A percentile compares a stretch with the other conserved stretches of the same genome.
Evolutionary conservation across 352 stramenopile genomes (phyloP).

Genomic region (Phytophthora capsici): DNA sequence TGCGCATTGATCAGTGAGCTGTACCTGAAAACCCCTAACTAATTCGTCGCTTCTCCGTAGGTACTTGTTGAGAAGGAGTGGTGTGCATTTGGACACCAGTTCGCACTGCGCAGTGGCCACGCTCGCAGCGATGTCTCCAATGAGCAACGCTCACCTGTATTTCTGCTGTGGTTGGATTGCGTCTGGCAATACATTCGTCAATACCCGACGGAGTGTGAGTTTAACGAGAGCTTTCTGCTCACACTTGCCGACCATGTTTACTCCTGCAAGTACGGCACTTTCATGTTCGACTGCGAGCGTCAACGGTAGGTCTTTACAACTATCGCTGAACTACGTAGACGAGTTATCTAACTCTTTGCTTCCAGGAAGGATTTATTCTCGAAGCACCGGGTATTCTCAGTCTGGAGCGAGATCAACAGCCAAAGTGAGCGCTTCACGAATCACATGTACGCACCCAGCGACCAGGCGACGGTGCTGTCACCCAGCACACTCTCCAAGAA

Average conservation of each 20-base stretch:
- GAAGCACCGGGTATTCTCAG: constrained; percentile 77
- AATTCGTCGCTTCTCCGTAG: constrained; percentile 17
- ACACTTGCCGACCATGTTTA: constrained; percentile 96
- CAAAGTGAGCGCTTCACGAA: constrained; percentile 79
- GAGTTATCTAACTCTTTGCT: constrained; percentile 6
- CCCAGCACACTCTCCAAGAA: constrained; percentile 88
- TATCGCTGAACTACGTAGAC: background rate
- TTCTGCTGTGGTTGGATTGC: constrained; percentile 98
- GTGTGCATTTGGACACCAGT: constrained; percentile 98
- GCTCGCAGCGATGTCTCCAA: constrained; percentile 88
- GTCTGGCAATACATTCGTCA: constrained; percentile 97
- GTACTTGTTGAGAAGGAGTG: constrained; percentile 99
- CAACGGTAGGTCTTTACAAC: constrained; percentile 59
- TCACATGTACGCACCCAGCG: constrained; percentile 61
- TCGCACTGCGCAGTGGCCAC: constrained; percentile 94
- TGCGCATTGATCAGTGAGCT: constrained; percentile 86
- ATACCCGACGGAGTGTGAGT: constrained; percentile 97
- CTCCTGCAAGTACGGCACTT: constrained; percentile 97
- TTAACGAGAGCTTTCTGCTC: constrained; percentile 94
- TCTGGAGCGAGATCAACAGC: constrained; percentile 84
- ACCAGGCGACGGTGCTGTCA: constrained; percentile 49
- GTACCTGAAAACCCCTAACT: too few species aligned
- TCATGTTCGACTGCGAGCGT: constrained; percentile 97
- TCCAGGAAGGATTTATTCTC: constrained; percentile 79
- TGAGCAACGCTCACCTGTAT: constrained; percentile 97